Conservation (phyloP, 2,329 filamentous ascomycete genomes). For the Paecilomyces formosus region DNA sequence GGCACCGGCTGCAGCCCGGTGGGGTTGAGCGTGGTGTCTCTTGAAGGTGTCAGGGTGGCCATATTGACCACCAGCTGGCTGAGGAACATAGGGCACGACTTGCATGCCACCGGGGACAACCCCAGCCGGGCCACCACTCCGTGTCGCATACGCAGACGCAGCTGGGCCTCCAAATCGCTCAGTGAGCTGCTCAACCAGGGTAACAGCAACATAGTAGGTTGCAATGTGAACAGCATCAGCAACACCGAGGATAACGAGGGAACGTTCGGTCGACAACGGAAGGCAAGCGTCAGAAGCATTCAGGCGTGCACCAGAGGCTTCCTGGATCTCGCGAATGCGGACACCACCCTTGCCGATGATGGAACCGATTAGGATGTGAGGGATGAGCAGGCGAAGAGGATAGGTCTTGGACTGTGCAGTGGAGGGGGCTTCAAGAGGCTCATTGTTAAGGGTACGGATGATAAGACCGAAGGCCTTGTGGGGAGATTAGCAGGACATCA, state of each 20-base stretch:
- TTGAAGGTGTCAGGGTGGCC: slow-evolving; percentile 80
- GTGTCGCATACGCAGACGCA: slow-evolving; percentile 94
- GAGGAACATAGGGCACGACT: slow-evolving; percentile 94
- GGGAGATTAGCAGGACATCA: slow-evolving; percentile 9
- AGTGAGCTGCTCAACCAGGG: slow-evolving; percentile 93
- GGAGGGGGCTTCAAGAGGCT: slow-evolving; percentile 79
- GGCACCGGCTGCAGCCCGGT: slow-evolving; percentile 66
- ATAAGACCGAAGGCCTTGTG: slow-evolving; percentile 88
- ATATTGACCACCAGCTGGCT: slow-evolving; percentile 86
- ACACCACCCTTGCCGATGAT: slow-evolving; percentile 97
- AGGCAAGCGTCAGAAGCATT: slow-evolving; percentile 95
- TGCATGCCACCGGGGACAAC: slow-evolving; percentile 97
- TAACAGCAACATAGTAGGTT: slow-evolving; percentile 97
- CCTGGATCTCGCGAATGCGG: slow-evolving; percentile 95
- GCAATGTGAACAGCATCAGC: slow-evolving; percentile 98
- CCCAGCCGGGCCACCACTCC: slow-evolving; percentile 85
- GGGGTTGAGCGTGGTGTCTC: slow-evolving; percentile 64
- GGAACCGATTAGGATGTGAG: slow-evolving; percentile 93
- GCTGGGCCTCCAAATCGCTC: slow-evolving; percentile 93
- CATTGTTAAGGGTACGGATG: slow-evolving; percentile 96
- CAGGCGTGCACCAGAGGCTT: slow-evolving; percentile 89
- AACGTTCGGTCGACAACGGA: slow-evolving; percentile 90
- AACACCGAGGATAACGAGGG: slow-evolving; percentile 95
- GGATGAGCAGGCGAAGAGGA: slow-evolving; percentile 86
- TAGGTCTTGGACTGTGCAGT: slow-evolving; percentile 96